Evolutionary conservation across 192 early-diverging fungal species (phyloP).

Genomic region (Mortierella alpina): DNA sequence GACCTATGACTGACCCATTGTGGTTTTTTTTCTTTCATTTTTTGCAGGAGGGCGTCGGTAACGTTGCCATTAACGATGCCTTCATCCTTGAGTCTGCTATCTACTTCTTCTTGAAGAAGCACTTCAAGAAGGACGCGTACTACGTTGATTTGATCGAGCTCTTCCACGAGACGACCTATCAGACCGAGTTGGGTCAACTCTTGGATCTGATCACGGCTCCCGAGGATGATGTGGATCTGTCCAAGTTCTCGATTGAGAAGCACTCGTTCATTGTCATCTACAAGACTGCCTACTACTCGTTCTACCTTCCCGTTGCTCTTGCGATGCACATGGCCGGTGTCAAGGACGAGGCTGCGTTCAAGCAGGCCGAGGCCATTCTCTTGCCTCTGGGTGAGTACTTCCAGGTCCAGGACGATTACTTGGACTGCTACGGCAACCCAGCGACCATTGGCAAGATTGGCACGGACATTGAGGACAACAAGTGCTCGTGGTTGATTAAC

Average conservation of each 20-base stretch:
- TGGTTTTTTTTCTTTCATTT: background rate
- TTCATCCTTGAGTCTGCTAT: conserved; percentile 94
- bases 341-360: conserved; percentile 79
- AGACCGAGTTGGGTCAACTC: conserved; percentile 98
- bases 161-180: conserved; percentile 95
- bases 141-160: conserved; percentile 94
- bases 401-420: conserved; percentile 98
- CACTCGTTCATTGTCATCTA: conserved; percentile 95
- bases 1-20: background rate
- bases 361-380: conserved; percentile 86
- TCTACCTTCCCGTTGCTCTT: conserved; percentile 97
- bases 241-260: conserved; percentile 92
- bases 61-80: conserved; percentile 95
- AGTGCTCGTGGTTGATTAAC: conserved; percentile 98
- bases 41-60: conserved; percentile 76
- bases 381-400: conserved; percentile 98
- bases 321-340: conserved; percentile 93
- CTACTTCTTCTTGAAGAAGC: conserved; percentile 94
- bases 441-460: conserved; percentile 98
- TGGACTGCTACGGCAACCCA: conserved; percentile 96
- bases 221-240: conserved; percentile 93
- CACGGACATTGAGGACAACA: conserved; percentile 99
- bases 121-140: conserved; percentile 87
- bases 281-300: conserved; percentile 99
- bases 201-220: conserved; percentile 99